phyloP scores from a whole-genome alignment of 2,329 filamentous ascomycete genomes.

The Pezizomycotina sp. region DNA sequence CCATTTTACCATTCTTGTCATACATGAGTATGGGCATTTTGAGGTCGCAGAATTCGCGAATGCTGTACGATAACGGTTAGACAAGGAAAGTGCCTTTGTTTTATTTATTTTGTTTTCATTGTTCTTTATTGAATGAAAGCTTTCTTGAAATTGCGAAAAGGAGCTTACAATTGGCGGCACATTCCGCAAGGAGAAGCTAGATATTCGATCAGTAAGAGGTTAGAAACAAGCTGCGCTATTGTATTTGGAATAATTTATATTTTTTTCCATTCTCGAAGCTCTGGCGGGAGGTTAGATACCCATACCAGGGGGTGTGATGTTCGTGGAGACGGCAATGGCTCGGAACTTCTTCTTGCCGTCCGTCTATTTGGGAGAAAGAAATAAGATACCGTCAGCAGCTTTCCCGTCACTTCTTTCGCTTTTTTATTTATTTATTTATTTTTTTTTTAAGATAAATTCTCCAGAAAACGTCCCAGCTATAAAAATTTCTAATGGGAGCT shows the following conservation, averaged over 20 bases:
- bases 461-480: conserved; percentile 1
- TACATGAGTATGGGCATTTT: conserved; percentile 78
- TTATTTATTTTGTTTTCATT: too few species aligned
- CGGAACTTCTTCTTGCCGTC: conserved; percentile 43
- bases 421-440: conserved; percentile 22
- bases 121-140: too few species aligned
- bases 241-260: background rate
- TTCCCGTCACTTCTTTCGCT: conserved; percentile 25
- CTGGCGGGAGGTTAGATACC: background rate
- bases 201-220: too few species aligned
- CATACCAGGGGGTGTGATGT: conserved; percentile 26
- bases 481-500: conserved; percentile 24
- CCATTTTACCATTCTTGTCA: conserved; percentile 58
- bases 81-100: too few species aligned
- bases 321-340: conserved; percentile 72
- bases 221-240: too few species aligned
- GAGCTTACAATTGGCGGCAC: conserved; percentile 74
- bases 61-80: conserved; percentile 33
- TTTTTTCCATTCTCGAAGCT: conserved; percentile 1
- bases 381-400: too few species aligned
- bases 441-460: conserved; percentile 3
- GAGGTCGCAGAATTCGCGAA: conserved; percentile 58
- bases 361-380: too few species aligned
- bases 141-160: background rate
- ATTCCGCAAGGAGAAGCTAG: conserved; percentile 66